These are phyloP conservation scores for Solanum medicagineum DNA, from an alignment of 257 asterid genomes.

Conservation along the genomic window DNA sequence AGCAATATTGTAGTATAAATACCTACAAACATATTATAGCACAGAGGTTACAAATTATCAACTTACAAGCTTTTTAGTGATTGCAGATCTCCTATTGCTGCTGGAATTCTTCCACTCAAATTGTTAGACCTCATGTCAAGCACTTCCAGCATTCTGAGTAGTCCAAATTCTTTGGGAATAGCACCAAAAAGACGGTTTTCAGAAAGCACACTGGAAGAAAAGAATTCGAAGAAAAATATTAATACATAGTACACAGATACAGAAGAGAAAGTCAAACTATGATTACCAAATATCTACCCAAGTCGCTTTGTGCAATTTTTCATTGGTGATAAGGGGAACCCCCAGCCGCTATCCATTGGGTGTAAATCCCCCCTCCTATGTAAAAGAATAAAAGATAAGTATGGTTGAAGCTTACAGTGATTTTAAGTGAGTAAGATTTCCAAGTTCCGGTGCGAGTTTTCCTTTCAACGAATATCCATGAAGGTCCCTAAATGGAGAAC, in stretches of 20 bases:
- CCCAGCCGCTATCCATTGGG: too few relatives aligned
- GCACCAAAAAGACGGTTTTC: slow-evolving; percentile 58
- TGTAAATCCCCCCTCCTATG: too few relatives aligned
- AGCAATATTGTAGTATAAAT: not conserved
- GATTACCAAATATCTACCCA: not conserved
- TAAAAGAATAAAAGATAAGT: too few relatives aligned
- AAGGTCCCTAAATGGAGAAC: slow-evolving; percentile 47
- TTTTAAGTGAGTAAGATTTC: slow-evolving; percentile 52
- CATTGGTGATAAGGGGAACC: too few relatives aligned
- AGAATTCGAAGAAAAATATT: not conserved
- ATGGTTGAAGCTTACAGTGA: slow-evolving; percentile 50
- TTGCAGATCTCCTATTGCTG: slow-evolving; percentile 53
- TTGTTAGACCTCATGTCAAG: slow-evolving; percentile 64
- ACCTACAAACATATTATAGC: not conserved
- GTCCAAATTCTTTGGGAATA: slow-evolving; percentile 61
- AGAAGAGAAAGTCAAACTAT: not conserved
- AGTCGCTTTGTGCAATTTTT: not conserved
- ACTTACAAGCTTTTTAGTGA: slow-evolving; percentile 59
- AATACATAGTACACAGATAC: not conserved
- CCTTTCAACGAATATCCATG: slow-evolving; percentile 57
- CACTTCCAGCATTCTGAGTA: slow-evolving; percentile 45
- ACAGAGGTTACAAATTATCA: not conserved
- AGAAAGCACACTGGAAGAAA: slow-evolving; percentile 29
- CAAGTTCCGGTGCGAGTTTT: slow-evolving; percentile 63
- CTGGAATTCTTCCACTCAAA: slow-evolving; percentile 63